phyloP scores from a whole-genome alignment of 2,329 filamentous ascomycete genomes.

The Beauveria brongniartii region DNA sequence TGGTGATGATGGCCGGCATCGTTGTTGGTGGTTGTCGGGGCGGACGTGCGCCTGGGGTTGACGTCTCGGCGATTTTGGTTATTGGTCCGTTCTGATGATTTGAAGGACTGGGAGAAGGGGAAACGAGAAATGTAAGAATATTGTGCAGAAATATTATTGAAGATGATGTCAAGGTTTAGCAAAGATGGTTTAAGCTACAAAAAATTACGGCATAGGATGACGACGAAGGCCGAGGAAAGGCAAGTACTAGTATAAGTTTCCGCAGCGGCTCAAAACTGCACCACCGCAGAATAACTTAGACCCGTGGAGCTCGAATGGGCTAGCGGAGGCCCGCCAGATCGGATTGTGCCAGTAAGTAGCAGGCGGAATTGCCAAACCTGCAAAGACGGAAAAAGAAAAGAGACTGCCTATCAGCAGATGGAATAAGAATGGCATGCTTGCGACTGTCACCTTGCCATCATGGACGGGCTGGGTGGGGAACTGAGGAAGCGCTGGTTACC shows the following conservation, averaged over 20 bases:
- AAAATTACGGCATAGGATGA: neutral
- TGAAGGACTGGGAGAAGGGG: neutral
- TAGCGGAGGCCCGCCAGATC: slow-evolving; percentile 6
- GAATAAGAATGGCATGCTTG: neutral
- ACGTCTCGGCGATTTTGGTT: too few relatives aligned
- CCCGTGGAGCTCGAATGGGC: neutral
- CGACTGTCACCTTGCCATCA: slow-evolving; percentile 11
- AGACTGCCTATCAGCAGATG: too few relatives aligned
- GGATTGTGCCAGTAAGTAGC: neutral
- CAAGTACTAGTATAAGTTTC: slow-evolving; percentile 8
- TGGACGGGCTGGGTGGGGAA: slow-evolving; percentile 7
- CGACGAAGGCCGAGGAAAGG: neutral
- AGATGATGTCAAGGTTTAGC: neutral
- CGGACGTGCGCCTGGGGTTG: too few relatives aligned
- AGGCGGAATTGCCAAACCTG: neutral
- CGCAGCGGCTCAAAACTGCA: slow-evolving; percentile 9
- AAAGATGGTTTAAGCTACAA: neutral
- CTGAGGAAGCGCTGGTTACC: slow-evolving; percentile 4
- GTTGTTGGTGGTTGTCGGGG: slow-evolving; percentile 17
- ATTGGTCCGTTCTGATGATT: neutral
- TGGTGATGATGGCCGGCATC: slow-evolving; percentile 42
- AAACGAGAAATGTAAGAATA: neutral
- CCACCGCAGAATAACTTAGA: neutral
- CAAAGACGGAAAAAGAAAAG: neutral
- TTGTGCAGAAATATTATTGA: too few relatives aligned